phyloP scores from a whole-genome alignment of 2,329 filamentous ascomycete genomes.

The Elsinoe batatas region DNA sequence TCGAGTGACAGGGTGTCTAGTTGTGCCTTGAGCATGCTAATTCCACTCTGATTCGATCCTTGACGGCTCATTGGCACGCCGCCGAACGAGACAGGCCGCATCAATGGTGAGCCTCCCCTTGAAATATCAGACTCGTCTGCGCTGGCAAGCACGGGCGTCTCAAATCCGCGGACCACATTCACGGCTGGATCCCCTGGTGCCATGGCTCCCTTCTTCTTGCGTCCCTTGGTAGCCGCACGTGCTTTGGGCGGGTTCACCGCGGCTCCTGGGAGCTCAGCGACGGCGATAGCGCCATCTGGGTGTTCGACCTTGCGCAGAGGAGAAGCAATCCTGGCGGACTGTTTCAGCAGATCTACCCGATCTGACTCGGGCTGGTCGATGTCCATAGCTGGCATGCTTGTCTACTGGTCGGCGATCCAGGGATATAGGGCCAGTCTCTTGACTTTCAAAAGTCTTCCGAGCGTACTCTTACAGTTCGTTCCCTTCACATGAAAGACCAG shows the following conservation, averaged over 20 bases:
- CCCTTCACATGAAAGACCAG: constrained; percentile 20
- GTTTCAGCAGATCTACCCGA: constrained; percentile 23
- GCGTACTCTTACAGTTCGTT: constrained; percentile 14
- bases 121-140: constrained; percentile 48
- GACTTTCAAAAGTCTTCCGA: background rate
- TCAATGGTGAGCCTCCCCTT: constrained; percentile 25
- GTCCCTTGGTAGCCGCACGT: constrained; percentile 27
- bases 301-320: constrained; percentile 21
- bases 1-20: constrained; percentile 68
- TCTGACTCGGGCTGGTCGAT: constrained; percentile 20
- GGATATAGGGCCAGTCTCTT: background rate
- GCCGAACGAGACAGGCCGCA: constrained; percentile 16
- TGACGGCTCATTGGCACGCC: constrained; percentile 11
- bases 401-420: constrained; percentile 4
- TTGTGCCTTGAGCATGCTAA: constrained; percentile 72
- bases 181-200: constrained; percentile 29
- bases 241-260: constrained; percentile 26
- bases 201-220: constrained; percentile 29
- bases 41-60: constrained; percentile 46
- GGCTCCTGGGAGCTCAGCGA: constrained; percentile 17
- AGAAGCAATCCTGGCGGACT: constrained; percentile 24
- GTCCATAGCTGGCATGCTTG: constrained; percentile 28
- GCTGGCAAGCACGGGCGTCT: constrained; percentile 42
- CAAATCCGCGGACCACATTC: constrained; percentile 39
- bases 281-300: constrained; percentile 14